Percentiles rank a stretch among this genome's conserved stretches.
phyloP scores from a whole-genome alignment of 495 filamentous ascomycete genomes.

The Penicillium mononematosum region DNA sequence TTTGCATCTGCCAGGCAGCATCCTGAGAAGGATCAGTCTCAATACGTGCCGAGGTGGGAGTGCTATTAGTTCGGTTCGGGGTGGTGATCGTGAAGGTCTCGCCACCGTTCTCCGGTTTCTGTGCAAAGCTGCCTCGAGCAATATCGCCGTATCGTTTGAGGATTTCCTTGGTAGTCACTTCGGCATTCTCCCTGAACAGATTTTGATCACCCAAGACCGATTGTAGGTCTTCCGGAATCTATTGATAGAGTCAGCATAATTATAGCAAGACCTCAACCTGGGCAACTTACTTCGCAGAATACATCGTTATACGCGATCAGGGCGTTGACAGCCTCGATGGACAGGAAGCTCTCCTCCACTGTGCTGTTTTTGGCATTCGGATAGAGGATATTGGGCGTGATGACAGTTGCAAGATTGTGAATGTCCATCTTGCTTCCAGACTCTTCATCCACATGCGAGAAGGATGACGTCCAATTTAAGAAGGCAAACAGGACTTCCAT shows the following conservation, averaged over 20 bases:
- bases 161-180: slow-evolving; percentile 96
- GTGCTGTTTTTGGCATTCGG: slow-evolving; percentile 65
- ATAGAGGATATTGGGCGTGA: slow-evolving; percentile 92
- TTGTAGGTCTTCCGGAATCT: slow-evolving; percentile 93
- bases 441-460: slow-evolving; percentile 91
- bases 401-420: slow-evolving; percentile 97
- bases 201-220: slow-evolving; percentile 78
- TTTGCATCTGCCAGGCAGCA: slow-evolving; percentile 75
- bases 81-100: slow-evolving; percentile 52
- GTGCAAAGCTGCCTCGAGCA: slow-evolving; percentile 55
- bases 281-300: slow-evolving; percentile 84
- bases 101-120: slow-evolving; percentile 56
- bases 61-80: slow-evolving; percentile 38
- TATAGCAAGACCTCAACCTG: slow-evolving; percentile 3
- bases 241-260: slow-evolving; percentile 18
- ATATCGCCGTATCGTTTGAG: slow-evolving; percentile 84
- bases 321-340: slow-evolving; percentile 86
- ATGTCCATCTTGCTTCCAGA: slow-evolving; percentile 98
- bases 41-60: slow-evolving; percentile 56
- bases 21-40: slow-evolving; percentile 75
- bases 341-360: slow-evolving; percentile 80
- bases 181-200: slow-evolving; percentile 75
- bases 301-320: slow-evolving; percentile 90
- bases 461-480: slow-evolving; percentile 96
- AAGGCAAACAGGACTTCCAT: slow-evolving; percentile 95